Conservation (phyloP, 257 asterid genomes). For the Linderniella brevidens region DNA sequence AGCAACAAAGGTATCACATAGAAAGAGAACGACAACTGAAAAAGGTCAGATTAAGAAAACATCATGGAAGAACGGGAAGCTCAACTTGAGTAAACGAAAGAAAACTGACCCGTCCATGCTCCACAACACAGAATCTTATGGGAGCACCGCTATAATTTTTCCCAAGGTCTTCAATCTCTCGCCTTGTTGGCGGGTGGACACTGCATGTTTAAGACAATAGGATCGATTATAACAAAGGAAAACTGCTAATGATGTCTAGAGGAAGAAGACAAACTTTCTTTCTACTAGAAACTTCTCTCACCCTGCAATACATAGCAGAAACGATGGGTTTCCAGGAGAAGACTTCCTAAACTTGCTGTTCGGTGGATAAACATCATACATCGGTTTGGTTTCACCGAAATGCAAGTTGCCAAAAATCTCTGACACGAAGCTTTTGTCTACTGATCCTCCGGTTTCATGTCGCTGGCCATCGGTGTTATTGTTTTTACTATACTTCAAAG, state of each 20-base stretch:
- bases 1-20: too few species aligned
- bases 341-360: conserved; percentile 77
- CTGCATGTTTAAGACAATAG: conserved; percentile 18
- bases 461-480: conserved; percentile 8
- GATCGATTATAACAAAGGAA: not conserved
- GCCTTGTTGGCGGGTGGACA: conserved; percentile 46
- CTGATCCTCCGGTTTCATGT: conserved; percentile 11
- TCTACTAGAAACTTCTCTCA: conserved; percentile 12
- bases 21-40: too few species aligned
- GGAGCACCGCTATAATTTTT: conserved; percentile 18
- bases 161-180: conserved; percentile 41
- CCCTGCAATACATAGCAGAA: conserved; percentile 52
- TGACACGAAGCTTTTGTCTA: conserved; percentile 11
- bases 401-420: conserved; percentile 27
- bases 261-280: not conserved
- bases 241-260: not conserved
- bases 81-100: conserved; percentile 48
- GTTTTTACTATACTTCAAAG: conserved; percentile 22
- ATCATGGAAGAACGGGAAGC: conserved; percentile 57
- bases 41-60: not conserved
- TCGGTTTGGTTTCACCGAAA: conserved; percentile 32
- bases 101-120: conserved; percentile 57
- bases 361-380: conserved; percentile 60
- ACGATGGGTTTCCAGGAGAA: conserved; percentile 51
- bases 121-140: conserved; percentile 39